Conservation (phyloP, 192 early-diverging fungal genomes). For the Umbelopsis vinacea region DNA sequence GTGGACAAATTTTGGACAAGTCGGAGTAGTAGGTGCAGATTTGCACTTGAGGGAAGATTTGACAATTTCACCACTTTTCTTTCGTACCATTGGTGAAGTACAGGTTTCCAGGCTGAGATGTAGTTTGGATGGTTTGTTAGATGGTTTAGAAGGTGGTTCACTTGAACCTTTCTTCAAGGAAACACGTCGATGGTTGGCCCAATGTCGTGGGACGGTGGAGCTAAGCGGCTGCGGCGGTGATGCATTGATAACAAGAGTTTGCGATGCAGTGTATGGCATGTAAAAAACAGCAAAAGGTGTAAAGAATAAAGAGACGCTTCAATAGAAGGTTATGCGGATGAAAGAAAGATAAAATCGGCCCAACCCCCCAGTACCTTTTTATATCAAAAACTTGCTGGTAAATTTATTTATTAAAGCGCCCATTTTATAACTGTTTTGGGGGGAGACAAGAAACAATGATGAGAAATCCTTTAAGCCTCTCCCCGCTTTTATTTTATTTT, state of each 20-base stretch:
- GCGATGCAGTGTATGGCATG: slow-evolving; percentile 19
- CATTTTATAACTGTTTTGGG: slow-evolving; percentile 12
- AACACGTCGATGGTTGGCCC: slow-evolving; percentile 5
- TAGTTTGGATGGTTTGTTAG: not conserved
- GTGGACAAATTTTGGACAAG: slow-evolving; percentile 60
- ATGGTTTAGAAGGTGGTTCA: not conserved
- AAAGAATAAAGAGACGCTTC: not conserved
- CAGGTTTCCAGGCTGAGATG: not conserved
- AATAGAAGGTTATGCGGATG: no score
- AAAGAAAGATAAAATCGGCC: no score
- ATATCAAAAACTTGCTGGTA: no score
- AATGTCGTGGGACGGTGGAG: not conserved
- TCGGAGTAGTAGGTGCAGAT: slow-evolving; percentile 45
- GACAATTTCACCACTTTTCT: slow-evolving; percentile 29
- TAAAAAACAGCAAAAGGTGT: not conserved
- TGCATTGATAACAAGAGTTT: slow-evolving; percentile 10
- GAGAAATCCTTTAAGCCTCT: slow-evolving; percentile 1
- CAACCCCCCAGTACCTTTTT: no score
- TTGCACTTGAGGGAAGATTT: slow-evolving; percentile 30
- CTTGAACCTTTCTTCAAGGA: not conserved
- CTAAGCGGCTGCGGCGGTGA: not conserved
- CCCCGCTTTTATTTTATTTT: slow-evolving; percentile 1
- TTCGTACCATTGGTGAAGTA: slow-evolving; percentile 29
- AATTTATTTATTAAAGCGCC: slow-evolving; percentile 22
- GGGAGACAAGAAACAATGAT: not conserved